A percentile compares a stretch with the other conserved stretches of the same genome.
phyloP scores from a whole-genome alignment of 352 stramenopile genomes.

The Phytophthora pisi region DNA sequence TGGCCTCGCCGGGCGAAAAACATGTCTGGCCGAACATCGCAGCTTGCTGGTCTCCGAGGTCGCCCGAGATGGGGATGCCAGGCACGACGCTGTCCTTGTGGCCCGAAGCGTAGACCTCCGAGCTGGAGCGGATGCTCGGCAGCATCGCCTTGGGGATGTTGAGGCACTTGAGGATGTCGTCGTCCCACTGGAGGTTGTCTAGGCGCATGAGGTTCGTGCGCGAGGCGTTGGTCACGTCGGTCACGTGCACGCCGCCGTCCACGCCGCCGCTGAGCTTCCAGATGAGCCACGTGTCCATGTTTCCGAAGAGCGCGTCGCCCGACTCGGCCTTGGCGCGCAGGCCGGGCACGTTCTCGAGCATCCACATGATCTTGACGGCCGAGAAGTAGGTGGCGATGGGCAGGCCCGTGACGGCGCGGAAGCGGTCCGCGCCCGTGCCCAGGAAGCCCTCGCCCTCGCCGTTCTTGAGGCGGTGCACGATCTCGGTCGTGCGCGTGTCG shows the following conservation, averaged over 20 bases:
- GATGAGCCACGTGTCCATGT: constrained; percentile 98
- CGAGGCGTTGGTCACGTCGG: constrained; percentile 98
- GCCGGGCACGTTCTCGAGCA: constrained; percentile 94
- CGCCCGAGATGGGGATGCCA: constrained; percentile 91
- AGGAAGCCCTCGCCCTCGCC: constrained; percentile 60
- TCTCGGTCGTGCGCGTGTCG: constrained; percentile 94
- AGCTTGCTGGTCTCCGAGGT: constrained; percentile 97
- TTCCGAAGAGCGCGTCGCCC: constrained; percentile 95
- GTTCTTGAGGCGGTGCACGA: constrained; percentile 85
- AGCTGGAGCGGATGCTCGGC: constrained; percentile 93
- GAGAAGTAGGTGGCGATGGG: constrained; percentile 98
- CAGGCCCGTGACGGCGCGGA: constrained; percentile 91
- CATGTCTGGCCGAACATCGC: constrained; percentile 98
- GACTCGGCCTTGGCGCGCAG: constrained; percentile 88
- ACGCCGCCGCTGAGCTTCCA: constrained; percentile 93
- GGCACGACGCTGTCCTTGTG: constrained; percentile 68
- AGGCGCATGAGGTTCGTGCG: constrained; percentile 96
- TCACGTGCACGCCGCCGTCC: constrained; percentile 92
- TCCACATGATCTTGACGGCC: constrained; percentile 97
- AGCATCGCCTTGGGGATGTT: constrained; percentile 90
- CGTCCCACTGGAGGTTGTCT: constrained; percentile 91
- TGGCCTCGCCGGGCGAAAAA: constrained; percentile 95
- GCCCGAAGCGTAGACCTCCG: constrained; percentile 82
- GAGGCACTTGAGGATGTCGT: constrained; percentile 82
- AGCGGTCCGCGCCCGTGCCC: constrained; percentile 63